Conservation (phyloP, 495 filamentous ascomycete species). For the Rhypophila decipiens region DNA sequence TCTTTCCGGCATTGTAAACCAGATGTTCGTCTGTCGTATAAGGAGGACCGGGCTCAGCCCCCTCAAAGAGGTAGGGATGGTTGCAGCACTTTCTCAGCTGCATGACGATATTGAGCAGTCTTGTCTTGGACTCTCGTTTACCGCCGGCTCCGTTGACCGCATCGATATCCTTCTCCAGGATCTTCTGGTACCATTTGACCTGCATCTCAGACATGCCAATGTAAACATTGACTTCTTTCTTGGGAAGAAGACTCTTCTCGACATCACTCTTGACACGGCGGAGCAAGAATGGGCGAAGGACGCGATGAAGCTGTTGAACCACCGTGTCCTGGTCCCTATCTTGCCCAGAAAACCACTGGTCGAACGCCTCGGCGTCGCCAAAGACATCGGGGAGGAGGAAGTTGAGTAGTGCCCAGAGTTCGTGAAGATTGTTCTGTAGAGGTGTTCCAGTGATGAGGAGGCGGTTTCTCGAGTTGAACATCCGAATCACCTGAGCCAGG, state of each 20-base stretch:
- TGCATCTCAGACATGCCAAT: conserved; percentile 99
- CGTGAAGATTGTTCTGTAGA: conserved; percentile 96
- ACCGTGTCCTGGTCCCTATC: conserved; percentile 87
- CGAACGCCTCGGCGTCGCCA: conserved; percentile 94
- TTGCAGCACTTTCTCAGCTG: conserved; percentile 99
- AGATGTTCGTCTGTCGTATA: conserved; percentile 98
- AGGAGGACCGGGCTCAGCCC: conserved; percentile 92
- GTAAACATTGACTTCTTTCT: conserved; percentile 96
- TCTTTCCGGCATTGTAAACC: conserved; percentile 89
- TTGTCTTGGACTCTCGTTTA: conserved; percentile 96
- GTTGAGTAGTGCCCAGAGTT: conserved; percentile 98
- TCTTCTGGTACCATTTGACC: conserved; percentile 98
- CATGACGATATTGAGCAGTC: conserved; percentile 99
- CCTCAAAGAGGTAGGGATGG: conserved; percentile 97
- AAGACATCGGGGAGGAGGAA: conserved; percentile 97
- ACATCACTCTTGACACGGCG: conserved; percentile 98
- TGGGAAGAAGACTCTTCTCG: conserved; percentile 94
- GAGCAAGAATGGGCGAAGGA: conserved; percentile 88
- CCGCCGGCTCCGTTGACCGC: conserved; percentile 96
- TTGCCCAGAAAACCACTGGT: conserved; percentile 93
- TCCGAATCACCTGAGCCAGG: conserved; percentile 89
- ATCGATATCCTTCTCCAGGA: conserved; percentile 98
- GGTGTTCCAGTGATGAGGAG: conserved; percentile 96
- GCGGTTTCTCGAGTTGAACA: conserved; percentile 94
- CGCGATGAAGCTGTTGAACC: conserved; percentile 93